Percentiles rank a stretch among this genome's conserved stretches.
phyloP scores from a whole-genome alignment of 768 basidiomycete genomes.

The Strobilomyces dryophilus region DNA sequence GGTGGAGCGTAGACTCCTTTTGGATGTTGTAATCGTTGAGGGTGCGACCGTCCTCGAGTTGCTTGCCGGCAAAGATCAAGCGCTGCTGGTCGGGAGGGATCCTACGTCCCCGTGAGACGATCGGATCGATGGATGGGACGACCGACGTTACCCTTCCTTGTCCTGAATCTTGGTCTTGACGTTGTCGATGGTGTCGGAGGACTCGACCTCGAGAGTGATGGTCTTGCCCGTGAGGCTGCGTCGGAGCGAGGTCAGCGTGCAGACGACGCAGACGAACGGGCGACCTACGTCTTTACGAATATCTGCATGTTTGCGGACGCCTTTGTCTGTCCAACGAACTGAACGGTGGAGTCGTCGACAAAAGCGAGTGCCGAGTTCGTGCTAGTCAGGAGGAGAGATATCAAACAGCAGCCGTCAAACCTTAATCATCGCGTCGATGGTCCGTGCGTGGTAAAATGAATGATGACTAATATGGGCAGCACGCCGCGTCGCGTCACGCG shows the following conservation, averaged over 20 bases:
- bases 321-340: constrained; percentile 85
- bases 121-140: not conserved
- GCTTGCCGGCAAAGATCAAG: constrained; percentile 98
- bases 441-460: constrained; percentile 36
- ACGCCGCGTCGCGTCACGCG: not conserved
- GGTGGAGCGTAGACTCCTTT: constrained; percentile 98
- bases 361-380: constrained; percentile 57
- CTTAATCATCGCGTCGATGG: constrained; percentile 38
- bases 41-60: constrained; percentile 98
- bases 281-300: constrained; percentile 89
- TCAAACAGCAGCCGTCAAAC: constrained; percentile 16
- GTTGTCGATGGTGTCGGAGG: constrained; percentile 96
- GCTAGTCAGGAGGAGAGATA: constrained; percentile 20
- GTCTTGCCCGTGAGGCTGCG: constrained; percentile 96
- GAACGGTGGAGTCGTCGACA: constrained; percentile 92
- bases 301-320: constrained; percentile 89
- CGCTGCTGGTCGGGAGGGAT: constrained; percentile 96
- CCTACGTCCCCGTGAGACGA: constrained; percentile 33
- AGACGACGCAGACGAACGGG: not conserved
- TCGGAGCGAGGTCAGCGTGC: constrained; percentile 6
- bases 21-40: constrained; percentile 97
- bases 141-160: constrained; percentile 79
- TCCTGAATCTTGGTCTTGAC: constrained; percentile 98
- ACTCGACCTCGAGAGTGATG: constrained; percentile 97
- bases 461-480: constrained; percentile 14